Evolutionary conservation across 2,329 filamentous ascomycete genomes (phyloP).

Genomic region (Pestalotiopsis sp.): DNA sequence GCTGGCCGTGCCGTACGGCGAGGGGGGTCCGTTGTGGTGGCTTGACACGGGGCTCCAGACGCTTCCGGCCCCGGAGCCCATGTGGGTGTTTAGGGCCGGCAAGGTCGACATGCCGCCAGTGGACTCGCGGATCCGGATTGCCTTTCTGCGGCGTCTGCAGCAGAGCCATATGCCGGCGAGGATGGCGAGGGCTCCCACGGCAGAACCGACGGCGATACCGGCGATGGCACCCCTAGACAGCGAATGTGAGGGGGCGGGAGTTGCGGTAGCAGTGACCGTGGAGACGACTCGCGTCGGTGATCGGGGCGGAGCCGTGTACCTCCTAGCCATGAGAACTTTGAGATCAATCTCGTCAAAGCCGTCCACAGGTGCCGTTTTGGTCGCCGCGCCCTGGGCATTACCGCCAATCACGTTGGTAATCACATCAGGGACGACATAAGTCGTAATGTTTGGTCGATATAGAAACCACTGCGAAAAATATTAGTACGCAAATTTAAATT

Average conservation of each 20-base stretch:
- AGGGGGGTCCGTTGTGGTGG: neutral
- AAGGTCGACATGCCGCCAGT: neutral
- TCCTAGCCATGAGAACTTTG: constrained; percentile 52
- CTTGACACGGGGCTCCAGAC: neutral
- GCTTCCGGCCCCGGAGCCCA: neutral
- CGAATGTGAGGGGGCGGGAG: neutral
- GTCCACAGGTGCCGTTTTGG: constrained; percentile 46
- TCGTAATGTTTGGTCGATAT: constrained; percentile 49
- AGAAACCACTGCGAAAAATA: constrained; percentile 44
- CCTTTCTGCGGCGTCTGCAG: constrained; percentile 24
- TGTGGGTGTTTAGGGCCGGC: neutral
- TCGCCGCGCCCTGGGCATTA: constrained; percentile 52
- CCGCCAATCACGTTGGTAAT: constrained; percentile 55
- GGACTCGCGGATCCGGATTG: neutral
- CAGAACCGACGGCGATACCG: constrained; percentile 41
- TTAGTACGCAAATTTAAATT: neutral
- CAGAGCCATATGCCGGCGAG: constrained; percentile 31
- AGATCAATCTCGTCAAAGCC: constrained; percentile 56
- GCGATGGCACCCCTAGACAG: constrained; percentile 35
- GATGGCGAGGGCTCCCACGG: constrained; percentile 27
- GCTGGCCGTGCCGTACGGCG: neutral
- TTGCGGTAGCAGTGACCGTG: neutral
- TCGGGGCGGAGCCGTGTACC: constrained; percentile 45
- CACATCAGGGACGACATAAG: constrained; percentile 55
- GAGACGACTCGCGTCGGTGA: constrained; percentile 50